A percentile compares a stretch with the other conserved stretches of the same genome.
Conservation (phyloP, 2,329 filamentous ascomycete species). For the Fusarium zealandicum region DNA sequence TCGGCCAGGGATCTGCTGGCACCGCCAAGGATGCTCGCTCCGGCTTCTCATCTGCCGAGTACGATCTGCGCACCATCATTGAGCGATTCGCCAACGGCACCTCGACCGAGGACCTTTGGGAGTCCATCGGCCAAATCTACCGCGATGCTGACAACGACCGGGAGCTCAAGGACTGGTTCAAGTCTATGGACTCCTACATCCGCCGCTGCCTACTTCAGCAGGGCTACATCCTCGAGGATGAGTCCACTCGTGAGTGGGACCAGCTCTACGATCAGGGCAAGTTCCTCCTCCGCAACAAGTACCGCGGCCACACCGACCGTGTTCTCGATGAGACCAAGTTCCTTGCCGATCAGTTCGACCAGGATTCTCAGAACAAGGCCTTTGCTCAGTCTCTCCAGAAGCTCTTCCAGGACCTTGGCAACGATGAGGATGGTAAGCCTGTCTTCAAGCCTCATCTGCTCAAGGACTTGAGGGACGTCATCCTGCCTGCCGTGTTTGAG, state of each 20-base stretch:
- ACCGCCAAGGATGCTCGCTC: conserved; percentile 77
- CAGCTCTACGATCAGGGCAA: conserved; percentile 83
- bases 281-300: conserved; percentile 87
- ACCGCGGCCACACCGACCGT: conserved; percentile 83
- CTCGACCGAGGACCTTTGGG: conserved; percentile 84
- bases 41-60: conserved; percentile 74
- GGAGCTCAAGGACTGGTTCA: conserved; percentile 91
- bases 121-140: conserved; percentile 86
- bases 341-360: conserved; percentile 85
- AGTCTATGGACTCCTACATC: conserved; percentile 76
- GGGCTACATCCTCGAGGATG: conserved; percentile 87
- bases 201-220: conserved; percentile 86
- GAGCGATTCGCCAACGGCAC: conserved; percentile 97
- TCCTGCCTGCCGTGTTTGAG: conserved; percentile 83
- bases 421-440: conserved; percentile 82
- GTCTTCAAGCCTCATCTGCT: conserved; percentile 92
- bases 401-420: conserved; percentile 87
- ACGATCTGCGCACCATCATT: conserved; percentile 80
- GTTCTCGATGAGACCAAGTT: conserved; percentile 92
- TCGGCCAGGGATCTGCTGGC: conserved; percentile 70
- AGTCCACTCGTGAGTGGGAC: conserved; percentile 83
- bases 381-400: conserved; percentile 81
- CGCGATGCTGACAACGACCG: conserved; percentile 84
- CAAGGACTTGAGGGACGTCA: conserved; percentile 87
- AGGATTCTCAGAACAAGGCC: conserved; percentile 83